Base-by-base conservation (phyloP, 2,329 filamentous ascomycete species). In the Verticillium nonalfalfae region DNA sequence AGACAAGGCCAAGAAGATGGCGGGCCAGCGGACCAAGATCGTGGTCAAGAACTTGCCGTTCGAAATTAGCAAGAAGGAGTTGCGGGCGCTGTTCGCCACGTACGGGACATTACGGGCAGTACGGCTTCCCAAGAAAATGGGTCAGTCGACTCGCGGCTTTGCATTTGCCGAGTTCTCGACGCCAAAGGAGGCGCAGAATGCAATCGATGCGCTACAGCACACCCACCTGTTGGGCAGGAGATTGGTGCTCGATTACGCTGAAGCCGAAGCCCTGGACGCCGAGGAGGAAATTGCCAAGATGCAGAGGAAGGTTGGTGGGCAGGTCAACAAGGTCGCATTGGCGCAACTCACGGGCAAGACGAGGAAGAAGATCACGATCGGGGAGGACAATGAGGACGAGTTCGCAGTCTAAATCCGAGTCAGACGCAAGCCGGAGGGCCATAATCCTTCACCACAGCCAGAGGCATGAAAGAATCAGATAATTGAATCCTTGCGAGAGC, bases 31-130 rank as follows among this genome's bases (percentile, higher is more conserved):
- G 67, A 97, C 93, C 57, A 98, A 98, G 83, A 90, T 99, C 71
- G 89, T 98, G 76, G 90, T 99, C 80, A 99, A 98, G 82, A 99
- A 99, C 79, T 79, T 99, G 75, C 94, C 95, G 21, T 99, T 99
- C 79, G 92, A 98, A 79, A 90, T 91, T 57, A 90, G 88, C 60
- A 97, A 97, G 80, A 95, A 96, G 58, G 95, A 99, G 73, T 84
- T 99, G 62, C 86, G 91, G 65, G 82, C 89, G 60, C 82, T 98
- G 52, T 93, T 98, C 73, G 87, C 90, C 64, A 88, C 91, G 39
- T 98, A 97, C 76, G 96, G 95, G 56, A 90, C 97, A 73, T 85
- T 99, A 65, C 90, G 92, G 70, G 94, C 93, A 59, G 91, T 99
- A 64, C 90, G 95, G 65, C 86, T 99, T 71, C 95, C 95, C 59